phyloP scores from a whole-genome alignment of 169 alveolate genomes.

The Plasmodium sp. region DNA sequence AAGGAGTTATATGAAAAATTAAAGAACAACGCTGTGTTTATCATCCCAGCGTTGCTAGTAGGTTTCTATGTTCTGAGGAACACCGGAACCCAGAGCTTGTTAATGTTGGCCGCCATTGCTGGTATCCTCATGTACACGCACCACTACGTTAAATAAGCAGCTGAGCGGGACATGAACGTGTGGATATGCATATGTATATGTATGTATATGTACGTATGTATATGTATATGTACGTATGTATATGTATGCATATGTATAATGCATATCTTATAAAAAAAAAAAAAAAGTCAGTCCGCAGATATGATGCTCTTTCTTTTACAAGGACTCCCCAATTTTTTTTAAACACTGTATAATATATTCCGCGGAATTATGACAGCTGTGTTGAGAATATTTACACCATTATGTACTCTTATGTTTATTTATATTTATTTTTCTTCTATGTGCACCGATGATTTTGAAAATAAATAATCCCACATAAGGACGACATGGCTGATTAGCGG shows the following conservation, averaged over 20 bases:
- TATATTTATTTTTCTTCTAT: not conserved
- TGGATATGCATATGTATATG: not conserved
- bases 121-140: constrained; percentile 16
- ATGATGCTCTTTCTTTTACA: not conserved
- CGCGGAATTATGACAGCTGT: not conserved
- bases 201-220: not conserved
- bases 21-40: constrained; percentile 2
- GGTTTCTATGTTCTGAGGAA: not conserved
- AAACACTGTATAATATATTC: not conserved
- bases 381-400: not conserved
- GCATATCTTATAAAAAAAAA: not conserved
- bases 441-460: not conserved
- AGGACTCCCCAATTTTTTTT: not conserved
- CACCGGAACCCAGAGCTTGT: not conserved
- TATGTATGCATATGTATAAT: not conserved
- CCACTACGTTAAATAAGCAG: not conserved
- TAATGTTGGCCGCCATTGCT: constrained; percentile 22
- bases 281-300: not conserved
- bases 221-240: not conserved
- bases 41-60: not conserved
- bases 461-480: not conserved
- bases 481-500: not conserved
- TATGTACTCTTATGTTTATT: too few relatives aligned
- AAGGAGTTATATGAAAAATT: constrained; percentile 17
- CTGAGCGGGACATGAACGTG: not conserved